These are phyloP conservation scores for Nothophytophthora sp. DNA, from an alignment of 352 stramenopile species.

Conservation along the genomic window DNA sequence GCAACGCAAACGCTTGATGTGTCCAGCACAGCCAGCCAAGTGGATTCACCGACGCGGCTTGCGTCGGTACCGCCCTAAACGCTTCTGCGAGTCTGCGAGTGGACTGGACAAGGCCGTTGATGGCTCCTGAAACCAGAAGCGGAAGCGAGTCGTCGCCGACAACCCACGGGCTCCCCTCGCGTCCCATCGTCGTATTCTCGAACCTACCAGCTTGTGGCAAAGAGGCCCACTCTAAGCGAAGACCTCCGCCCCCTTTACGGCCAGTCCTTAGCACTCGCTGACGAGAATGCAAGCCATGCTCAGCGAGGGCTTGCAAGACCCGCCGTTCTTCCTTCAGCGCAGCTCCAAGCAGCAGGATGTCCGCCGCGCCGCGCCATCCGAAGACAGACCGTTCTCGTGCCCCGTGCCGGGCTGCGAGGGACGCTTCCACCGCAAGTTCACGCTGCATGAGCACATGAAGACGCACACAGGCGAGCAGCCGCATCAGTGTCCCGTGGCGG, in stretches of 20 bases:
- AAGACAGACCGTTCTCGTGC: slow-evolving; percentile 35
- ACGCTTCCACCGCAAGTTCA: slow-evolving; percentile 78
- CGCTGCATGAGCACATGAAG: slow-evolving; percentile 78
- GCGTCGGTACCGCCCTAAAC: slow-evolving; percentile 9
- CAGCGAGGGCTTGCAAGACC: slow-evolving; percentile 24
- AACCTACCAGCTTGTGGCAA: slow-evolving; percentile 32
- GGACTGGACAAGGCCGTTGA: slow-evolving; percentile 34
- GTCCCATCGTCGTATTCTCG: slow-evolving; percentile 26
- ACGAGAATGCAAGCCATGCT: slow-evolving; percentile 41
- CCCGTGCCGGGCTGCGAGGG: slow-evolving; percentile 43
- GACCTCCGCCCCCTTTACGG: too few species aligned
- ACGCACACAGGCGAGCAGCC: slow-evolving; percentile 85
- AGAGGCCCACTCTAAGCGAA: slow-evolving; percentile 36
- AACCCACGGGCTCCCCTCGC: slow-evolving; percentile 6
- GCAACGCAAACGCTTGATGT: slow-evolving; percentile 35
- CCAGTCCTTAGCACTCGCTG: slow-evolving; percentile 7
- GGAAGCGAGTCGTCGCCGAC: slow-evolving; percentile 12
- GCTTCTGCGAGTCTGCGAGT: slow-evolving; percentile 16
- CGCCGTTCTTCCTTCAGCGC: slow-evolving; percentile 37
- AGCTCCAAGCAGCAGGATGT: slow-evolving; percentile 12
- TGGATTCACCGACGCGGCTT: slow-evolving; percentile 14
- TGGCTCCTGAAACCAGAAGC: slow-evolving; percentile 24
- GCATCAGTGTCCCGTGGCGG: slow-evolving; percentile 55
- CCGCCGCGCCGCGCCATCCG: slow-evolving; percentile 31
- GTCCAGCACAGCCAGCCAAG: slow-evolving; percentile 17